Base-by-base conservation (phyloP, 345 rosid genomes). In the Gossypium mustelinum region DNA sequence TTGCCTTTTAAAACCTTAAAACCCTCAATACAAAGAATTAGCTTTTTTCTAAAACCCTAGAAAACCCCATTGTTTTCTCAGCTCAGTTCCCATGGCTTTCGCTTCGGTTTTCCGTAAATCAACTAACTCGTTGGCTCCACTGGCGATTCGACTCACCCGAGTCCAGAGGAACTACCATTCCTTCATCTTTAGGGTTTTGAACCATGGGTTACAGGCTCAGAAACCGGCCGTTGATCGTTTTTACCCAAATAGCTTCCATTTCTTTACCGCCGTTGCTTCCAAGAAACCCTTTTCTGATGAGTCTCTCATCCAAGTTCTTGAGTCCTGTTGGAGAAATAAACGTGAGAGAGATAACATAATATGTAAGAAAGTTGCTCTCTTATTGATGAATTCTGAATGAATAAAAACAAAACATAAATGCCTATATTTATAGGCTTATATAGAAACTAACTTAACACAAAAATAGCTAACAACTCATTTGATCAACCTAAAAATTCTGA, bases 251-350 rank as follows among this genome's bases (percentile, higher is more conserved):
- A 10, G 25, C 29, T 22, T 66, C 59, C 60, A 24, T 50, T 89
- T 76, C 79, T 82, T 89, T 16, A 79, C 86, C 12, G 89, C 85
- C 71, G 12, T 82, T 64, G 77, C 62, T 54, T 9, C 81, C 24
- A 74, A 59, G 60, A 83, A 79, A 72, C 76, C 80, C 59, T 55
- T 80, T 16, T 74, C 92, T 17, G 85, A 77, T 13, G 92, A 88
- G 81, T 77, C 85, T 17, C 91, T 92, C 59, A 82, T 89, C 71
- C 86, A 82, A 16, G 81, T 85, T 45, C 77, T 94, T 25, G 92
- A 90, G 16, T 76, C 87, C 22, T 22, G 22, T 22, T 22, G 22
- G 22, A 22, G 22, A 22, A 22, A 22, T 22, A 22, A 22, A 22
- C 22, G 22, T 22, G 22, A 22, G 22, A 22, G 22, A 22, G 22